Evolutionary conservation across 1,284 basidiomycete species (phyloP), one percentile per base, ranked within the genome.

Genomic region (Farysia itapuensis): DNA sequence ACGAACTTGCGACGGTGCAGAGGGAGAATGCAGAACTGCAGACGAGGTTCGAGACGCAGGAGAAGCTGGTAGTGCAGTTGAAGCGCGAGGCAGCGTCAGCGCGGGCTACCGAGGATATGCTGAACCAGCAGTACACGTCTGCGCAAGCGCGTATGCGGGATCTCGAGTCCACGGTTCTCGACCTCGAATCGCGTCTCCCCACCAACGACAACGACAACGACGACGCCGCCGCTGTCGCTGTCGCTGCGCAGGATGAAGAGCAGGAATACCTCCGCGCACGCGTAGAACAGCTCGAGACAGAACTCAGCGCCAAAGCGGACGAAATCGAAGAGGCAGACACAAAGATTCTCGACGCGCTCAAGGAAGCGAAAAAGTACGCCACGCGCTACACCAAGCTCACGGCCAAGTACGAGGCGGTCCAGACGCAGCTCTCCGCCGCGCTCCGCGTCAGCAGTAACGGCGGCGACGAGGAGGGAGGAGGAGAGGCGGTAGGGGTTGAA

Each of bases 321-420:
- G 71, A 74, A 19, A 54, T 61, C 39, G 69, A 72, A 36, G 71
- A 68, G 12, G 65, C 67, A 2, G 71, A 73, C 30, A 37, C 37
- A n/a, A 67, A 70, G 40, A 65, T 70, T 19, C 40, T 72, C 2
- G 46, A 44, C 3, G 63, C 58, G 13, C 42, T 70, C 24, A 68
- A 69, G 39, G 61, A 72, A 25, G 50, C 52, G 29, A 72, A 70
- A 31, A 64, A 60, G 39, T 57, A 43, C 29, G 37, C 46, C 2
- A 48, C 53, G 7, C 18, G 61, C 8, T 52, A 54, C 22, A 47
- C 23, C 21, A 48, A 54, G 35, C 14, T 67, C 3, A 29, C 22
- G 19, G 45, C 30, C 2, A 38, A 35, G 34, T 42, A 51, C 15
- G 58, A 61, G 25, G 34, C n/a, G n/a, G 2, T 54, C 16, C 56